Evolutionary conservation across 805 yeast species (phyloP), one percentile per base, ranked within the genome.

Genomic region (Candida cerambycidarum): DNA sequence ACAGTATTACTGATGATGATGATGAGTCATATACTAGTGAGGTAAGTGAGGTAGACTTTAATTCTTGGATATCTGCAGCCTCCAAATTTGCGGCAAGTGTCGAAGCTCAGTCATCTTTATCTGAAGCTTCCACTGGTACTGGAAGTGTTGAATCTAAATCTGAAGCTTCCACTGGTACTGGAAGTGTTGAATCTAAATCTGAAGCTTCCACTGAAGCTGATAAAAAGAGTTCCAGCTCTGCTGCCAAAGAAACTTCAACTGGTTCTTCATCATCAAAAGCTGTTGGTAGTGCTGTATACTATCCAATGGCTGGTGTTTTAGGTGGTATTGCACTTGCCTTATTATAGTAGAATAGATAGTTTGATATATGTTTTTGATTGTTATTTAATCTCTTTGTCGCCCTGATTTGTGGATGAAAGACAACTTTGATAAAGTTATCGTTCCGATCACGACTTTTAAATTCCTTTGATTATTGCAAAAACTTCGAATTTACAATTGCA

Each of bases 271-370:
- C 29, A 25, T 24, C 31, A 16, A 28, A 25, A 5, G 39, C 7
- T 13, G 4, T 23, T 3, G 35, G 35, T 19, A 30, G 21, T 30
- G 10, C 28, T 13, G 28, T 18, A n/a, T 29, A 24, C 17, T 16
- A 27, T 19, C 35, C 41, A 16, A 15, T 34, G 33, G 35, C 39
- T 25, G 39, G 39, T 16, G 6, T 36, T 7, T 10, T 36, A 21
- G 39, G 39, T 15, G 39, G 32, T 14, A 11, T 27, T 24, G 39
- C 24, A 14, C 7, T 25, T 25, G 39, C 13, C 11, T 24, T 36
- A 13, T 29, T 29, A 29, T 29, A 14, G 11, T 25, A 11, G 29
- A 25, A 7, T 21, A 6, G 9, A 7, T 21, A 7, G 11, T 12
- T 25, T 25, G n/a, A n/a, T 7, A 25, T 25, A 11, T 11, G 29